phyloP scores from a whole-genome alignment of 495 filamentous ascomycete genomes.

The Astrothelium subdiscretum region DNA sequence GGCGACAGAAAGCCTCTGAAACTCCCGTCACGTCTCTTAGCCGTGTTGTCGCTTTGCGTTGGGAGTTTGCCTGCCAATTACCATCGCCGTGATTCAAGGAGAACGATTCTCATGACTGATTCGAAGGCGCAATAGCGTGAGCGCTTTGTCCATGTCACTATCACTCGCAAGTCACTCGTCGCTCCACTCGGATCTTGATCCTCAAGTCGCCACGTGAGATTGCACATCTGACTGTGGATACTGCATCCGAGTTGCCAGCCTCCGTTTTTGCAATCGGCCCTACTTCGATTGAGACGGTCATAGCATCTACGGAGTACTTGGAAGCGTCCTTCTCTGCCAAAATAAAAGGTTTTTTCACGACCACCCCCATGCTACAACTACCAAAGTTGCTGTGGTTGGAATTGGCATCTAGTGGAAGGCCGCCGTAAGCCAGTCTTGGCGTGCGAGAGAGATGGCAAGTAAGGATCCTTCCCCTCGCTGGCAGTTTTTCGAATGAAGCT shows the following conservation, averaged over 20 bases:
- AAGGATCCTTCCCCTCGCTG: background rate
- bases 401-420: conserved; percentile 1
- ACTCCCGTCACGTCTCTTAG: background rate
- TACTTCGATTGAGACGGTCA: background rate
- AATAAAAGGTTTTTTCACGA: background rate
- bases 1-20: background rate
- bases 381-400: background rate
- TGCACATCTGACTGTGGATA: background rate
- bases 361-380: background rate
- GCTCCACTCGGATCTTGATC: background rate
- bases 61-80: background rate
- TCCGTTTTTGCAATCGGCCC: background rate
- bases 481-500: background rate
- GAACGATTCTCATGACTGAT: background rate
- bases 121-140: background rate
- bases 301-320: background rate
- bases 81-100: background rate
- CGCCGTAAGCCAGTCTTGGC: background rate
- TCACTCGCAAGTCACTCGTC: background rate
- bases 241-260: background rate
- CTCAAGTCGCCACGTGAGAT: background rate
- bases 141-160: background rate
- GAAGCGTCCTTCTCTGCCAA: background rate
- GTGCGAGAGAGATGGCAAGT: background rate
- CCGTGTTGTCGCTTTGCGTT: background rate